Conservation (phyloP, 441 rosid species). For the Euphorbia schlechtendalii region DNA sequence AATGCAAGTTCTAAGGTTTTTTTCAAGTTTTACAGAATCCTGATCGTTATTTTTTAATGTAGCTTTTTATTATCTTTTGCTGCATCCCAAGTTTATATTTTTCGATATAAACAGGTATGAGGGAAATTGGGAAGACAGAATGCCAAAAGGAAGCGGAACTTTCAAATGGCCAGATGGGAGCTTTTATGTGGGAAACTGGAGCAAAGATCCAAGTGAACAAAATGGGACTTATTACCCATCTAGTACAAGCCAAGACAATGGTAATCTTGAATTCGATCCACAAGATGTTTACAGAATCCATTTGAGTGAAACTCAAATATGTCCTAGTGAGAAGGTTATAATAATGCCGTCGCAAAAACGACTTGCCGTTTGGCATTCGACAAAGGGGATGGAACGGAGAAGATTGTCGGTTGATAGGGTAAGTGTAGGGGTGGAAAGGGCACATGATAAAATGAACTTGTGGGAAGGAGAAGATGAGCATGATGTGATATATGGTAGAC, state of each 20-base stretch:
- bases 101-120: slow-evolving; percentile 22
- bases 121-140: slow-evolving; percentile 80
- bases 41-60: too few species aligned
- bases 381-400: slow-evolving; percentile 46
- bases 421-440: slow-evolving; percentile 44
- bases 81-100: too few species aligned
- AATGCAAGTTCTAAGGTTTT: too few species aligned
- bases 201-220: slow-evolving; percentile 67
- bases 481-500: slow-evolving; percentile 24
- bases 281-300: slow-evolving; percentile 53
- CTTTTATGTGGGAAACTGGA: slow-evolving; percentile 84
- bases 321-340: slow-evolving; percentile 55
- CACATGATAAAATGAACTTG: slow-evolving; percentile 49
- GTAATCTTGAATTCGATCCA: slow-evolving; percentile 61
- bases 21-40: too few species aligned
- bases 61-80: too few species aligned
- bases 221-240: slow-evolving; percentile 80
- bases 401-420: slow-evolving; percentile 35
- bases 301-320: slow-evolving; percentile 41
- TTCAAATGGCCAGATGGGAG: slow-evolving; percentile 73
- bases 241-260: slow-evolving; percentile 23
- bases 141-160: slow-evolving; percentile 87
- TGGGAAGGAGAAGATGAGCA: slow-evolving; percentile 37
- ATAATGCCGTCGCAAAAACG: slow-evolving; percentile 80
- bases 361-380: slow-evolving; percentile 60